phyloP scores from a whole-genome alignment of 306 rosid genomes.

The Macrotyloma uniflorum region DNA sequence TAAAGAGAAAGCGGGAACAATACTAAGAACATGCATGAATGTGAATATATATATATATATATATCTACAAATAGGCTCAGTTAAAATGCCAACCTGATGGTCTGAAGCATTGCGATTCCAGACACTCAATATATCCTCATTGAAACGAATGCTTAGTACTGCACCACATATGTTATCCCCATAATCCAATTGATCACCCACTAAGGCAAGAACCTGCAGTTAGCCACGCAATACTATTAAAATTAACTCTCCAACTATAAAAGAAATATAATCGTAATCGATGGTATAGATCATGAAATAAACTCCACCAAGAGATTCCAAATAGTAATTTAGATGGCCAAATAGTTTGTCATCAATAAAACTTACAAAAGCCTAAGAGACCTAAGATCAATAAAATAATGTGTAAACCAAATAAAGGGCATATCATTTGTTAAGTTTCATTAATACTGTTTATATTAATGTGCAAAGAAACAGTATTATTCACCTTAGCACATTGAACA shows the following conservation, averaged over 20 bases:
- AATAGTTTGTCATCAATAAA: neutral
- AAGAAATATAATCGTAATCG: neutral
- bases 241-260: neutral
- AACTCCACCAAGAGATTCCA: slow-evolving; percentile 20
- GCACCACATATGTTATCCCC: slow-evolving; percentile 94
- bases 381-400: neutral
- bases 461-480: neutral
- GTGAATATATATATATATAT: neutral
- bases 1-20: slow-evolving; percentile 26
- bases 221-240: slow-evolving; percentile 27
- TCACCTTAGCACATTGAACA: neutral
- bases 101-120: slow-evolving; percentile 97
- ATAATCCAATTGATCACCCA: slow-evolving; percentile 88
- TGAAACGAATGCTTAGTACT: slow-evolving; percentile 90
- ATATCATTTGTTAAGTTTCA: neutral
- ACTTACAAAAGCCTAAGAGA: neutral
- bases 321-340: slow-evolving; percentile 12
- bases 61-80: neutral
- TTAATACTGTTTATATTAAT: neutral
- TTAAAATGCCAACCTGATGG: slow-evolving; percentile 63
- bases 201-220: slow-evolving; percentile 83
- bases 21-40: neutral
- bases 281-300: neutral
- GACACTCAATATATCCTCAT: slow-evolving; percentile 86
- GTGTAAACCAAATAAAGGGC: neutral